These are phyloP conservation scores for Oryza glaberrima DNA, from an alignment of 176 grass and related monocot genomes.

Conservation along the genomic window DNA sequence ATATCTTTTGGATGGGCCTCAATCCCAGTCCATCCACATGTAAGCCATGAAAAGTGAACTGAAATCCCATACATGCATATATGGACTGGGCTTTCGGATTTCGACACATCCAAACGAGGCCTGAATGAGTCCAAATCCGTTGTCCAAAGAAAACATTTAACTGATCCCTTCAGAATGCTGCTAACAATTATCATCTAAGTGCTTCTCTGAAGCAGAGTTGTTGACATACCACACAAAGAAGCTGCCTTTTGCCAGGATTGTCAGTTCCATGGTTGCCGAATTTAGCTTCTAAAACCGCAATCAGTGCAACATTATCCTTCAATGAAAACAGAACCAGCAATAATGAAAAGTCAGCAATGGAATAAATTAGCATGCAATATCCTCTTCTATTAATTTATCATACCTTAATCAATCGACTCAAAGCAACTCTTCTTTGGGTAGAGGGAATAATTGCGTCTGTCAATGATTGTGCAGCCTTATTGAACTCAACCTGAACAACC, in stretches of 20 bases:
- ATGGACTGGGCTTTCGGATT: background rate
- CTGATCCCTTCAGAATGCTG: too few relatives aligned
- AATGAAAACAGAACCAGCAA: conserved; percentile 26
- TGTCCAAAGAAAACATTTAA: background rate
- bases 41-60: background rate
- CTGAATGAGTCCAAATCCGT: background rate
- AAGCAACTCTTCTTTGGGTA: conserved; percentile 84
- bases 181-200: too few relatives aligned
- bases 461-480: conserved; percentile 99
- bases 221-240: conserved; percentile 91
- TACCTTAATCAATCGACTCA: conserved; percentile 89
- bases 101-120: background rate
- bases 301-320: conserved; percentile 96
- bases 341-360: conserved; percentile 19
- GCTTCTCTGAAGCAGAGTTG: background rate
- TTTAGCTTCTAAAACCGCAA: conserved; percentile 95
- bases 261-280: conserved; percentile 80
- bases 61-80: background rate
- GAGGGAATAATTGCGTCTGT: conserved; percentile 85
- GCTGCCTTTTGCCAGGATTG: conserved; percentile 98
- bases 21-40: background rate
- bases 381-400: conserved; percentile 3
- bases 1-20: background rate
- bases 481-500: conserved; percentile 91
- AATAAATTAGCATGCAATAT: conserved; percentile 15